A percentile compares a stretch with the other conserved stretches of the same genome.
These are phyloP conservation scores for Mycogone perniciosa DNA, from an alignment of 2,329 filamentous ascomycete genomes.

Conservation along the genomic window DNA sequence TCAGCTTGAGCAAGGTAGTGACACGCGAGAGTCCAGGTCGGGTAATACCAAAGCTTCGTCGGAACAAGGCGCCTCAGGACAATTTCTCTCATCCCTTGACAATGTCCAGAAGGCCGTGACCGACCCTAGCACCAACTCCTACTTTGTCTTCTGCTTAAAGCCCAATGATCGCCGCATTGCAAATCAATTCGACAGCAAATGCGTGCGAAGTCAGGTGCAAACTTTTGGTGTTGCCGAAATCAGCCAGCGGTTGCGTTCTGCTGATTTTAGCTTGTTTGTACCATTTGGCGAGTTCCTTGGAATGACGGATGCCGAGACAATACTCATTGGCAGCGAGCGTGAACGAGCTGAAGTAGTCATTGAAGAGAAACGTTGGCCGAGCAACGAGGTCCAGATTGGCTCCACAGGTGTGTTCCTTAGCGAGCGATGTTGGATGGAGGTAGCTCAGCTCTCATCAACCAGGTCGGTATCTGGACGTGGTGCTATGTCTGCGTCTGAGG, in stretches of 20 bases:
- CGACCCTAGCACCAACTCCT: constrained; percentile 78
- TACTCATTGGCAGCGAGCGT: constrained; percentile 83
- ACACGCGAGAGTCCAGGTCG: constrained; percentile 39
- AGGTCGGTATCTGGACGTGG: constrained; percentile 42
- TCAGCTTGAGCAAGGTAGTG: constrained; percentile 44
- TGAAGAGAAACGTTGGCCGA: constrained; percentile 86
- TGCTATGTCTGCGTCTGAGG: constrained; percentile 42
- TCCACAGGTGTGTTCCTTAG: constrained; percentile 93
- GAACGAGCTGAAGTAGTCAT: constrained; percentile 90
- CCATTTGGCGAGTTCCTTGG: constrained; percentile 95
- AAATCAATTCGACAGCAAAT: constrained; percentile 99
- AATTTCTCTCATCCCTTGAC: constrained; percentile 83
- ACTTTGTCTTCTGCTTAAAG: constrained; percentile 96
- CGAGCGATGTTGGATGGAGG: constrained; percentile 90
- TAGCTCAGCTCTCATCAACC: constrained; percentile 67
- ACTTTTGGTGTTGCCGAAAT: constrained; percentile 96
- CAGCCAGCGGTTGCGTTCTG: constrained; percentile 83
- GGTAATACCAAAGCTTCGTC: constrained; percentile 23
- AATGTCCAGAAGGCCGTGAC: constrained; percentile 85
- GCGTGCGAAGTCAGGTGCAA: constrained; percentile 88
- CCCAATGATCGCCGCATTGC: constrained; percentile 95
- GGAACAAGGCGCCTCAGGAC: constrained; percentile 83
- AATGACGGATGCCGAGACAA: constrained; percentile 73
- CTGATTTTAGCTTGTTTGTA: constrained; percentile 92
- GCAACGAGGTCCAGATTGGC: constrained; percentile 83